Percentiles rank a stretch among this genome's conserved stretches.
These are phyloP conservation scores for Pseudogymnoascus sp. DNA, from an alignment of 2,329 filamentous ascomycete genomes.

Conservation along the genomic window DNA sequence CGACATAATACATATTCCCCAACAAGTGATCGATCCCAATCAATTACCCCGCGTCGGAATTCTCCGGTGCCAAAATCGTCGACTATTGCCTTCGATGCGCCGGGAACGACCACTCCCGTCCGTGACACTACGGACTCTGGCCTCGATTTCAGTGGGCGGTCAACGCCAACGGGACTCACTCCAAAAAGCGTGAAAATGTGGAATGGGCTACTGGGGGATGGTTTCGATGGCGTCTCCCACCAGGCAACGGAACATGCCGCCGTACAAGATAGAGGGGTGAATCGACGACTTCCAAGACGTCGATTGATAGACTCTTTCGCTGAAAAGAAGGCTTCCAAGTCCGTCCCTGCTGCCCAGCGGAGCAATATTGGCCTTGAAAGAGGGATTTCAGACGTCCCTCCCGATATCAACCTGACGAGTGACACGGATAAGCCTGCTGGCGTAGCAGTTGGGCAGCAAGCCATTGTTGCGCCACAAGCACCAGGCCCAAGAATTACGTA, in stretches of 20 bases:
- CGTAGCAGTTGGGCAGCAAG: not conserved
- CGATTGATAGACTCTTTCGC: slow-evolving; percentile 30
- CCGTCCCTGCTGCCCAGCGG: slow-evolving; percentile 12
- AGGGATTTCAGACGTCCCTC: not conserved
- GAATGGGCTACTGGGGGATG: slow-evolving; percentile 22
- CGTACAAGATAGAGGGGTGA: slow-evolving; percentile 11
- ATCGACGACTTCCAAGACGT: slow-evolving; percentile 18
- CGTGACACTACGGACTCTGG: not conserved
- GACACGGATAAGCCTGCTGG: not conserved
- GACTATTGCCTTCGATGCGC: not conserved
- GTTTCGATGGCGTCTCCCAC: not conserved
- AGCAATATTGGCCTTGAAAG: slow-evolving; percentile 13
- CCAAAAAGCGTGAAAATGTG: slow-evolving; percentile 24
- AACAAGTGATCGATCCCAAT: not conserved
- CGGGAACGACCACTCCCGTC: not conserved
- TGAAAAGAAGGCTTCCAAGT: slow-evolving; percentile 20
- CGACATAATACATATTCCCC: not conserved
- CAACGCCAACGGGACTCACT: slow-evolving; percentile 7
- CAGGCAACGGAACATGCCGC: not conserved
- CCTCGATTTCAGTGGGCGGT: not conserved
- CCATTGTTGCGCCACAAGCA: not conserved
- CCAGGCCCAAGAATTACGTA: slow-evolving; percentile 29
- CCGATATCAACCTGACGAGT: not conserved
- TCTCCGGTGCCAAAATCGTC: not conserved
- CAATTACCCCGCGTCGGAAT: not conserved